Evolutionary conservation across 2,329 filamentous ascomycete genomes (phyloP).

Genomic region (Xylariaceae sp.): DNA sequence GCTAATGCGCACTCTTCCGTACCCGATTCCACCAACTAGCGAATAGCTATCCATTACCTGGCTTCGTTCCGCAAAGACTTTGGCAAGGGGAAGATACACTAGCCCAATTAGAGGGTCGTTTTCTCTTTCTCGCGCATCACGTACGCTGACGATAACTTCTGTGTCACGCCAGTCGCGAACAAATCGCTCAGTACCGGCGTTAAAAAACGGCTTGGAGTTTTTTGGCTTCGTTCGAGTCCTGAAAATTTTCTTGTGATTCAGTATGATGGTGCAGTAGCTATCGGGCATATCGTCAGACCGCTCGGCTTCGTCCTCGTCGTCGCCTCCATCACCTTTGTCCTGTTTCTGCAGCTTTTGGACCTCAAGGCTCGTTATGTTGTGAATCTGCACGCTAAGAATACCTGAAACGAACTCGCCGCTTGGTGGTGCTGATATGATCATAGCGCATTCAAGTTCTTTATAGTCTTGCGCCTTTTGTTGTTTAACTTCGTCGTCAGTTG

Average conservation of each 20-base stretch:
- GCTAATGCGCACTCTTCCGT: constrained; percentile 70
- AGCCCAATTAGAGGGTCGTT: constrained; percentile 73
- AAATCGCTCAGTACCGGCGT: constrained; percentile 76
- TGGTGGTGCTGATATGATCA: constrained; percentile 72
- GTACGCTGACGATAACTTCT: constrained; percentile 71
- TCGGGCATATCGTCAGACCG: constrained; percentile 69
- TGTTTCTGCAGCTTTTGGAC: constrained; percentile 64
- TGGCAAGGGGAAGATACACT: constrained; percentile 68
- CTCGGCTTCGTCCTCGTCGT: constrained; percentile 62
- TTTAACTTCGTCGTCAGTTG: constrained; percentile 66
- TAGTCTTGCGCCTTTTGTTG: constrained; percentile 73
- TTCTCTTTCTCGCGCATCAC: constrained; percentile 71
- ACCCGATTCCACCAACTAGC: constrained; percentile 74
- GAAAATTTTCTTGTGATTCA: constrained; percentile 74
- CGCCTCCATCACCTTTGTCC: constrained; percentile 53
- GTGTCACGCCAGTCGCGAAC: constrained; percentile 70
- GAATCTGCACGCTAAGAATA: constrained; percentile 72
- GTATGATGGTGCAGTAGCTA: constrained; percentile 73
- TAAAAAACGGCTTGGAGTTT: constrained; percentile 79
- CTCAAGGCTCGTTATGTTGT: constrained; percentile 74
- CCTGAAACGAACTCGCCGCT: constrained; percentile 67
- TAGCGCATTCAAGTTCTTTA: constrained; percentile 63
- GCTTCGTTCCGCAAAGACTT: constrained; percentile 66
- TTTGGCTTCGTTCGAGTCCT: constrained; percentile 78
- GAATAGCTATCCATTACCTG: constrained; percentile 72